Evolutionary conservation across 768 basidiomycete genomes (phyloP), one percentile per base, ranked within the genome.

Genomic region (Psilocybe sp.): DNA sequence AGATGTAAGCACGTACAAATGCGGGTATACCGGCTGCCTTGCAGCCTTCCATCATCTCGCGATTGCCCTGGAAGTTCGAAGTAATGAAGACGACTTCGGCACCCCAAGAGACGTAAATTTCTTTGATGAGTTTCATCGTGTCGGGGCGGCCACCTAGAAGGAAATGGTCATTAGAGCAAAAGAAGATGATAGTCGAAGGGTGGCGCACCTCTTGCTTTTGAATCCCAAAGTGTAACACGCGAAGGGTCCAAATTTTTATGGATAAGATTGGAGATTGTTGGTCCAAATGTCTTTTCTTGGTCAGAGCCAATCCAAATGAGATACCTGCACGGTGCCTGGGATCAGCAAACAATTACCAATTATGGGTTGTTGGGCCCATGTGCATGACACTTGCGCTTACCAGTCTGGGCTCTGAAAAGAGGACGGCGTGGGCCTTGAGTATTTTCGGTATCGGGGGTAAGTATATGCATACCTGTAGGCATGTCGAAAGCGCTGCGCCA

Each of bases 71-170:
- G 58, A 74, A 78, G 67, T 92, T 92, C 4, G 87, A 89, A 12
- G 89, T 92, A 60, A 91, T 89, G 65, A 91, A 89, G 11, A 91
- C 81, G 13, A 92, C 81, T 63, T 92, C 89, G 2, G 89, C 89
- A 9, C 80, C 75, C 87, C 87, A 92, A n/a, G 77, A 79, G n/a
- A 74, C 67, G 58, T 88, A 89, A 1, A 71, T 79, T 49, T 89
- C 85, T 63, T 78, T 82, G 57, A 91, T 76, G 42, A 92, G 72
- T 64, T 87, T 82, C 85, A 90, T 87, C 4, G 80, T 77, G 55
- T 91, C 86, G 16, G 89, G 89, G 47, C 89, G 81, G 16, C 88
- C 85, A 2, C 78, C 78, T 79, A 46, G 13, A 48, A 39, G 5
- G n/a, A 8, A 34, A n/a, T n/a, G n/a, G 20, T 35, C 16, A 51